Evolutionary conservation across 2,329 filamentous ascomycete genomes (phyloP).

Genomic region (Colletotrichum tabaci): DNA sequence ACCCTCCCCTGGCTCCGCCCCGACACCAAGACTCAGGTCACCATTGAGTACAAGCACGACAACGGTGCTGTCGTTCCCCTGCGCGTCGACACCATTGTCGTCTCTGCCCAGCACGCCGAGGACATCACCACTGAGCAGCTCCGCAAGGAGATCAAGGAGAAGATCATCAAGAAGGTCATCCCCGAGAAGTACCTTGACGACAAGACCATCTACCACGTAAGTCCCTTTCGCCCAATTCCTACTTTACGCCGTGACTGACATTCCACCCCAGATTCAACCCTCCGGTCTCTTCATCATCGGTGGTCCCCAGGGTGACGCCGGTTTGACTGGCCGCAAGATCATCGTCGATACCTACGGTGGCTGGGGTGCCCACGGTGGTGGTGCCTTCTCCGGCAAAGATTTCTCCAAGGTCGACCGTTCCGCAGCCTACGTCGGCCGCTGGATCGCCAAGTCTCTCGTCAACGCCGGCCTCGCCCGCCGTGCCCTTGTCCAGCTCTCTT

Average conservation of each 20-base stretch:
- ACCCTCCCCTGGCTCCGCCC: constrained; percentile 93
- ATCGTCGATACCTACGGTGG: constrained; percentile 99
- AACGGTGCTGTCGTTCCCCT: constrained; percentile 92
- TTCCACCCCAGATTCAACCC: constrained; percentile 80
- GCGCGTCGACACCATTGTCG: constrained; percentile 95
- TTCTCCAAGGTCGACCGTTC: constrained; percentile 99
- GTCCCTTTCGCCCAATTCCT: constrained; percentile 50
- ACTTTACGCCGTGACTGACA: constrained; percentile 50
- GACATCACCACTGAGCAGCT: constrained; percentile 92
- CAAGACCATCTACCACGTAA: constrained; percentile 93
- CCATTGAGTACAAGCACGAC: constrained; percentile 98
- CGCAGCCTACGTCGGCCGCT: constrained; percentile 95
- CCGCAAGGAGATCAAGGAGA: constrained; percentile 94
- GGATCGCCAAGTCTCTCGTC: constrained; percentile 99
- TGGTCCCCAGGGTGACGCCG: constrained; percentile 98
- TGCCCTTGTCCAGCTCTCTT: constrained; percentile 96
- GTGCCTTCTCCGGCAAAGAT: constrained; percentile 99
- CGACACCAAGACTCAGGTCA: constrained; percentile 99
- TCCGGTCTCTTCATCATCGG: constrained; percentile 99
- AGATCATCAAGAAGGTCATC: constrained; percentile 97
- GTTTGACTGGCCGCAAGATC: constrained; percentile 99
- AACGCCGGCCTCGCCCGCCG: constrained; percentile 90
- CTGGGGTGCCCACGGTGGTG: constrained; percentile 99
- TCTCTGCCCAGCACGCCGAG: constrained; percentile 94
- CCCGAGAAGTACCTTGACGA: constrained; percentile 93